These are phyloP conservation scores for Ceriops decandra DNA, from an alignment of 345 rosid genomes.

Conservation along the genomic window DNA sequence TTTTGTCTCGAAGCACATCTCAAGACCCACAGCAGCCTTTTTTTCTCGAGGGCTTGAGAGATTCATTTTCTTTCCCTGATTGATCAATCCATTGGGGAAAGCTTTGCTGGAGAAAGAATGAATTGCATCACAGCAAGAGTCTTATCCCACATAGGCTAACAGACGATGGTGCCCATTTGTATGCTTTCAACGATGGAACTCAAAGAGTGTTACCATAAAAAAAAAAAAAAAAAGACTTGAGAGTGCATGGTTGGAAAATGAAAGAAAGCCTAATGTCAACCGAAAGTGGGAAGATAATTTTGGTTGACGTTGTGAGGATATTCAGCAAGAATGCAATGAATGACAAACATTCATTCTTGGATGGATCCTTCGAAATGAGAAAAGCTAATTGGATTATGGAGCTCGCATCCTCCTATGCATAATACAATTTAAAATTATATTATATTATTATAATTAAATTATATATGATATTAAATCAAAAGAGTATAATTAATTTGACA, in stretches of 20 bases:
- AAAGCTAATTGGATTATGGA: too few relatives aligned
- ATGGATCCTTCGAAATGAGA: background rate
- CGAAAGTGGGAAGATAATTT: background rate
- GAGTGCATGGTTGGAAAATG: conserved; percentile 46
- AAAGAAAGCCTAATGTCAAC: conserved; percentile 43
- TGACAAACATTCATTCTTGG: background rate
- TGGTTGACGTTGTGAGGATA: background rate
- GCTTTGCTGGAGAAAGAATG: conserved; percentile 67
- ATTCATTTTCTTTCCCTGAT: conserved; percentile 32
- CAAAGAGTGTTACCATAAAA: conserved; percentile 30
- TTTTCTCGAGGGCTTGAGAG: background rate
- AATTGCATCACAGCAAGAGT: conserved; percentile 65
- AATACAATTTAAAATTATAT: too few relatives aligned
- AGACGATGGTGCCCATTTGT: conserved; percentile 36
- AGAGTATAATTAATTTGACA: too few relatives aligned
- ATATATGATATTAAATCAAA: too few relatives aligned
- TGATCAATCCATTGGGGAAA: conserved; percentile 71
- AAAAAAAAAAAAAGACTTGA: too few relatives aligned
- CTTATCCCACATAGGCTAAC: conserved; percentile 50
- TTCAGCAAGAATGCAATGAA: background rate
- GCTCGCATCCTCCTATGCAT: too few relatives aligned
- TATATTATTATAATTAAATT: too few relatives aligned
- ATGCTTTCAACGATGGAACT: conserved; percentile 58
- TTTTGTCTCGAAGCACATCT: too few relatives aligned
- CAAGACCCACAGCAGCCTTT: background rate